Base-by-base conservation (phyloP, 345 rosid genomes). In the Lagerstroemia speciosa region DNA sequence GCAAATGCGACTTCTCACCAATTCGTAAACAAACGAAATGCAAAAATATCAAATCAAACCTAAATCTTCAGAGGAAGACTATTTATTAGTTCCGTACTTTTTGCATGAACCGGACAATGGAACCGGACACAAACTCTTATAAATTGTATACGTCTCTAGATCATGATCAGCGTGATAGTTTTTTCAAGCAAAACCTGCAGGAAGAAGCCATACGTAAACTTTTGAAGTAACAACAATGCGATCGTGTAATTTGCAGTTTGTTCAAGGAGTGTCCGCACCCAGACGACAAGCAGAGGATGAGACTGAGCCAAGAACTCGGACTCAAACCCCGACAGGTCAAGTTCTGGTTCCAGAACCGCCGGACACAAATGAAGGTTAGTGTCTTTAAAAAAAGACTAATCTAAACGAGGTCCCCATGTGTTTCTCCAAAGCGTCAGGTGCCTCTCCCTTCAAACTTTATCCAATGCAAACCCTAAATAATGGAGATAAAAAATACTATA, bases 301-400 rank as follows among this genome's bases (percentile, higher is more conserved):
- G 76, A 79, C 80, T 95, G 50, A 90, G 99, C 80, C 85, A 85
- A 33, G 99, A 95, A 2, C 89, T 95, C 38, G 96, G 97, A n/a
- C 88, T 95, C 29, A 87, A 88, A 75, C 97, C 99, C 36, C 88
- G 95, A 36, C 98, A 95, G 80, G 97, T 95, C 75, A 95, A 95
- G 89, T 95, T 95, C 71, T 92, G 98, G 99, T 95, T 92, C 79
- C 99, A 95, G 81, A 95, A 92, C 77, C 86, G 93, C 17, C 96
- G 99, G 58, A 95, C 99, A 65, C 99, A 95, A 74, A 81, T 87
- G 92, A 95, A 95, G 98, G 98, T 93, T 22, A 26, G 11, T 36
- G 50, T 53, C 26, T 58, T 26, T 20, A 26, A 60, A 62, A n/a
- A n/a, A n/a, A n/a, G n/a, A 17, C 1, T 37, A 62, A 31, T 32